Evolutionary conservation across 345 rosid genomes (phyloP), one percentile per base, ranked within the genome.

Genomic region (Aquilaria malaccensis): DNA sequence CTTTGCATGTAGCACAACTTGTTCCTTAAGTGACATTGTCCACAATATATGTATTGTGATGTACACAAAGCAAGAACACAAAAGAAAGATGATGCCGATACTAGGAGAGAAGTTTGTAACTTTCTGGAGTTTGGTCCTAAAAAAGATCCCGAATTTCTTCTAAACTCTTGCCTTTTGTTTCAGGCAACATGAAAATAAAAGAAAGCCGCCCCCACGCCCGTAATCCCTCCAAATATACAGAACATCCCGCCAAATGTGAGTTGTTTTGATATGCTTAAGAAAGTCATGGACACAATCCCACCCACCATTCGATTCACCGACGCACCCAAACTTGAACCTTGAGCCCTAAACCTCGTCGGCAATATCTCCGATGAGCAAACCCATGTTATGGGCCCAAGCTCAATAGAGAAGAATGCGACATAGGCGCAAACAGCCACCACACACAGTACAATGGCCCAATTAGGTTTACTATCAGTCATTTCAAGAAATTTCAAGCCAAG

Each of bases 311-410:
- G 69, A 68, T 90, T 90, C 50, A 87, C 83, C 4, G 90, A 79
- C 45, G 87, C 79, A 2, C 85, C 79, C 12, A 90, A 50, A 45
- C 83, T 75, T 0, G 81, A 72, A 33, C 97, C 95, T 31, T 82
- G 95, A 56, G 92, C 97, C 68, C 95, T 57, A 55, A 80, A 67
- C 60, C 79, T 76, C 59, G 76, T 51, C 1, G 97, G 97, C 70
- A 87, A 89, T 33, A 87, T 83, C 81, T 90, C 95, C 0, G 88
- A 76, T 2, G 86, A 85, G 59, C 87, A 90, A n/a, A 90, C 95
- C 92, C 90, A 87, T 0, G 97, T 82, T 2, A 85, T 77, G 0
- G 97, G 97, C 55, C 92, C 97, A 13, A 80, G 90, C 67, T 95
- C 97, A 9, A 87, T 82, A 0, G 95, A 82, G 52, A 90, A 87